Conservation (phyloP, 192 early-diverging fungal genomes). For the Linnemannia elongata region DNA sequence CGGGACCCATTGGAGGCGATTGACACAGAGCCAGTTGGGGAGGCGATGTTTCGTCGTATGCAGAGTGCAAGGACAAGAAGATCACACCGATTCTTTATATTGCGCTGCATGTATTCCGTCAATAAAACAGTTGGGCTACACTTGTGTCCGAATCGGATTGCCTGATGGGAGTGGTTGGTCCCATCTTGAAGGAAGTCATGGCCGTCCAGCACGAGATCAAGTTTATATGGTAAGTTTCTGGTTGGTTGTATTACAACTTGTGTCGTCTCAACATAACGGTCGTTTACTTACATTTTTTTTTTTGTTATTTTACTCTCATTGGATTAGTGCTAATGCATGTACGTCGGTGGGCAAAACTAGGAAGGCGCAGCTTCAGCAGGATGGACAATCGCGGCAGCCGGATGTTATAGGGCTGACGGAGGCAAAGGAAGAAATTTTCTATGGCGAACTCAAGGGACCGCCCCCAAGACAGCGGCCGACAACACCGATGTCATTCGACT, state of each 20-base stretch:
- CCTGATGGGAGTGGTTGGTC: slow-evolving; percentile 28
- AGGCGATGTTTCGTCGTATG: slow-evolving; percentile 27
- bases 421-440: slow-evolving; percentile 21
- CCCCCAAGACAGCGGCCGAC: slow-evolving; percentile 18
- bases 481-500: slow-evolving; percentile 30
- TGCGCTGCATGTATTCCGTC: slow-evolving; percentile 32
- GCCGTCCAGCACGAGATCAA: slow-evolving; percentile 28
- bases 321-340: slow-evolving; percentile 23
- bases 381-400: slow-evolving; percentile 24
- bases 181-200: slow-evolving; percentile 38
- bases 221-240: slow-evolving; percentile 26
- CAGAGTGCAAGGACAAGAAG: slow-evolving; percentile 31
- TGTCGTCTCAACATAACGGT: not conserved
- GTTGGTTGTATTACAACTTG: not conserved
- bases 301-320: not conserved
- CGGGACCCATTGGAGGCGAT: slow-evolving; percentile 2
- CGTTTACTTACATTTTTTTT: not conserved
- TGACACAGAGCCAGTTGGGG: slow-evolving; percentile 21
- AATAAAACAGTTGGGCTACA: slow-evolving; percentile 16
- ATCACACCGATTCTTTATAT: slow-evolving; percentile 29
- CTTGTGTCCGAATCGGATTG: slow-evolving; percentile 29
- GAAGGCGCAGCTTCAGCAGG: slow-evolving; percentile 26
- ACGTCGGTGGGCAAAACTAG: slow-evolving; percentile 15
- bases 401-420: slow-evolving; percentile 14
- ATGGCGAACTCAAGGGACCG: slow-evolving; percentile 31